A percentile compares a stretch with the other conserved stretches of the same genome.
phyloP scores from a whole-genome alignment of 768 basidiomycete species.

The Suillus cothurnatus region DNA sequence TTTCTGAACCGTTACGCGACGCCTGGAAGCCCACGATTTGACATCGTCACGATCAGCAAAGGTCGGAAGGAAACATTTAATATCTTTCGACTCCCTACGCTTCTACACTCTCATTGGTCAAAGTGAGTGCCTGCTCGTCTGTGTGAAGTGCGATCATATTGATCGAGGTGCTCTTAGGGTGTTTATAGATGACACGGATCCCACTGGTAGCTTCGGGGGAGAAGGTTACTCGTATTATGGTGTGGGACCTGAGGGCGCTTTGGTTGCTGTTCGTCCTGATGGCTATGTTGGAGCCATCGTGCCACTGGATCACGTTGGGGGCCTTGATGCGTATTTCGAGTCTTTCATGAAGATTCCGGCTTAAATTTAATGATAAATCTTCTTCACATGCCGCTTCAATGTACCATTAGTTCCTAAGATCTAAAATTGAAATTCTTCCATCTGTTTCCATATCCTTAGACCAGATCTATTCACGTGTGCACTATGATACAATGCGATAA shows the following conservation, averaged over 20 bases:
- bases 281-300: conserved; percentile 64
- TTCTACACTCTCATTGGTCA: conserved; percentile 43
- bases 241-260: conserved; percentile 26
- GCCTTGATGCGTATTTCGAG: conserved; percentile 50
- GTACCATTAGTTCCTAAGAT: no score
- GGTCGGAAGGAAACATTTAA: conserved; percentile 35
- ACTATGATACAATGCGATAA: no score
- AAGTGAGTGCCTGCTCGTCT: conserved; percentile 31
- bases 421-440: no score
- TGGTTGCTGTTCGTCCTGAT: conserved; percentile 34
- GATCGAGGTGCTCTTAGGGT: conserved; percentile 41
- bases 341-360: conserved; percentile 34
- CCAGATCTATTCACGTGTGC: no score
- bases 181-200: conserved; percentile 57
- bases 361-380: no score
- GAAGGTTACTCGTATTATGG: conserved; percentile 60
- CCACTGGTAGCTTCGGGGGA: conserved; percentile 47
- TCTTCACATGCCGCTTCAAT: no score
- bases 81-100: conserved; percentile 31
- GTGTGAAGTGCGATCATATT: not conserved
- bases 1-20: conserved; percentile 31
- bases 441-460: no score
- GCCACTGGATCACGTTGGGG: conserved; percentile 42
- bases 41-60: conserved; percentile 28
- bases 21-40: conserved; percentile 29